Base-by-base conservation (phyloP, 805 yeast genomes). In the Ogataea dorogensis region DNA sequence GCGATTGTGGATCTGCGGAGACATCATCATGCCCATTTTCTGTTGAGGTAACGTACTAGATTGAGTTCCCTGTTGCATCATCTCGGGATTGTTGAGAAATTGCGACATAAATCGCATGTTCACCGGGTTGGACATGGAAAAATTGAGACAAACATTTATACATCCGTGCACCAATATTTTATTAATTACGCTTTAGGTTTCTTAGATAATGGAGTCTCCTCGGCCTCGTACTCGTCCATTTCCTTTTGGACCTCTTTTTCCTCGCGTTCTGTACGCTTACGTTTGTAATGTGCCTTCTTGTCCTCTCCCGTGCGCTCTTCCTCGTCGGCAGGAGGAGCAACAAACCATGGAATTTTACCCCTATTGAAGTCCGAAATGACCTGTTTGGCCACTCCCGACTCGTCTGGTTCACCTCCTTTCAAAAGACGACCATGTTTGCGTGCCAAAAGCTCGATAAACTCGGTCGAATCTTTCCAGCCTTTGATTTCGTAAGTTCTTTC, bases 321-420 rank as follows among this genome's bases (percentile, higher is more conserved):
- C 17, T 66, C 73, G 44, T 77, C 85, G 49, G 80, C 75, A 26
- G 98, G 97, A 18, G 98, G 98, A 17, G 93, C 79, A 20, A 86
- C 86, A 59, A 91, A 91, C 98, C 98, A 91, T 16, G 98, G 98
- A 37, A 91, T 91, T 56, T 87, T 86, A 44, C 98, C 98, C 64
- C 98, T 77, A 65, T 88, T 91, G 71, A 91, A 91, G 61, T 91
- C 98, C 51, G 87, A 87, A 60, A 91, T 74, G 19, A 91, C 82
- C 55, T 82, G 81, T 62, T 88, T 91, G 24, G 98, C 80, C 38
- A 91, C 87, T 53, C 96, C 94, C 47, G 81, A 71, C 64, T 91
- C 97, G 61, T 91, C 98, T 1, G 98, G 95, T 65, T 93, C 98
- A 47, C 97, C 98, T 42, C 98, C 98, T 63, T 91, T 91, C 49